phyloP scores from a whole-genome alignment of 2,329 filamentous ascomycete species.

The Scleromitrula shiraiana region DNA sequence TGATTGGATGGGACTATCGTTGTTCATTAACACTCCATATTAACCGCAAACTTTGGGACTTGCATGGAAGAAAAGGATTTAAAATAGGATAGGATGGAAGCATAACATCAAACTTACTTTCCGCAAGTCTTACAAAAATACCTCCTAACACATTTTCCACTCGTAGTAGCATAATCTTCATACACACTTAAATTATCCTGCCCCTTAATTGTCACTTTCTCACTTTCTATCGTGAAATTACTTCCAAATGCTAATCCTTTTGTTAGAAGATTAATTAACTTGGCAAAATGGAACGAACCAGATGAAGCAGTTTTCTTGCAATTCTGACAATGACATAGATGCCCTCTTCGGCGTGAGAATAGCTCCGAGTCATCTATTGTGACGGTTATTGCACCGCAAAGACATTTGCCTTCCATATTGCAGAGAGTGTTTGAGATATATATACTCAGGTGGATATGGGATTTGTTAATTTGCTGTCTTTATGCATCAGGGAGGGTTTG shows the following conservation, averaged over 20 bases:
- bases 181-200: slow-evolving; percentile 38
- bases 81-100: background rate
- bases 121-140: slow-evolving; percentile 40
- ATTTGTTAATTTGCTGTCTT: background rate
- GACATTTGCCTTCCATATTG: slow-evolving; percentile 33
- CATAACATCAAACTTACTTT: slow-evolving; percentile 30
- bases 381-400: slow-evolving; percentile 40
- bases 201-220: slow-evolving; percentile 34
- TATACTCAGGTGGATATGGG: background rate
- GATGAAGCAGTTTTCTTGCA: slow-evolving; percentile 18
- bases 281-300: background rate
- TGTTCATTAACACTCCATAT: background rate
- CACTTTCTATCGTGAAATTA: slow-evolving; percentile 29
- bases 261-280: background rate
- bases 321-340: slow-evolving; percentile 44
- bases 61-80: background rate
- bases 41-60: background rate
- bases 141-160: slow-evolving; percentile 37
- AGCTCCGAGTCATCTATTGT: slow-evolving; percentile 40
- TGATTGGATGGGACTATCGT: slow-evolving; percentile 38
- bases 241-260: background rate
- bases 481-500: too few relatives aligned
- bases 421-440: background rate
- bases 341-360: slow-evolving; percentile 36
- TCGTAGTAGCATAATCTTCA: slow-evolving; percentile 36